Evolutionary conservation across 768 basidiomycete species (phyloP).

Genomic region (Amanita pallidorosea): DNA sequence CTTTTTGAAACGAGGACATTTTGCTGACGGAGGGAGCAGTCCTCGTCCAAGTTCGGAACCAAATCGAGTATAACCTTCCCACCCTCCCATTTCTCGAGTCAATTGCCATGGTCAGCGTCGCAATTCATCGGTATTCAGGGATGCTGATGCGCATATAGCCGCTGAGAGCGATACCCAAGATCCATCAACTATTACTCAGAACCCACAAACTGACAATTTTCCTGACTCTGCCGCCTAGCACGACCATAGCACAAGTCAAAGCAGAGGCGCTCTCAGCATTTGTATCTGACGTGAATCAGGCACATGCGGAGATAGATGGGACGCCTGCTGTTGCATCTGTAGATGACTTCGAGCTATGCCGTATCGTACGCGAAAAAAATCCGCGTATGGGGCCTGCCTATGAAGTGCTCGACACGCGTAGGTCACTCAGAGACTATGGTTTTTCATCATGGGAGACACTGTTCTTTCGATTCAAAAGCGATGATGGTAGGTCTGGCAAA

Average conservation of each 20-base stretch:
- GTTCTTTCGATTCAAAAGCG: conserved; percentile 57
- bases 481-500: conserved; percentile 35
- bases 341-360: conserved; percentile 58
- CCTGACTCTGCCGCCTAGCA: conserved; percentile 41
- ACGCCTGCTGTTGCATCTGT: conserved; percentile 24
- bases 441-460: conserved; percentile 57
- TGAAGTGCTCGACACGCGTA: conserved; percentile 36
- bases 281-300: conserved; percentile 31
- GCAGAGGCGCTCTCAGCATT: conserved; percentile 54
- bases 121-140: not conserved
- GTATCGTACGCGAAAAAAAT: conserved; percentile 41
- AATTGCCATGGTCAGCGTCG: not conserved
- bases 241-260: conserved; percentile 50
- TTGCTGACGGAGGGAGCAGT: conserved; percentile 11
- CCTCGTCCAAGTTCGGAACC: not conserved
- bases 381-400: conserved; percentile 21
- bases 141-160: conserved; percentile 21
- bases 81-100: not conserved
- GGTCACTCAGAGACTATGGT: conserved; percentile 34
- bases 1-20: conserved; percentile 45
- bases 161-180: conserved; percentile 43
- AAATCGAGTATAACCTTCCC: not conserved
- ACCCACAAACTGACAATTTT: conserved; percentile 64
- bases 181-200: conserved; percentile 60
- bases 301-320: conserved; percentile 15